phyloP scores from a whole-genome alignment of 2,329 filamentous ascomycete genomes.

The Parascedosporium putredinis region DNA sequence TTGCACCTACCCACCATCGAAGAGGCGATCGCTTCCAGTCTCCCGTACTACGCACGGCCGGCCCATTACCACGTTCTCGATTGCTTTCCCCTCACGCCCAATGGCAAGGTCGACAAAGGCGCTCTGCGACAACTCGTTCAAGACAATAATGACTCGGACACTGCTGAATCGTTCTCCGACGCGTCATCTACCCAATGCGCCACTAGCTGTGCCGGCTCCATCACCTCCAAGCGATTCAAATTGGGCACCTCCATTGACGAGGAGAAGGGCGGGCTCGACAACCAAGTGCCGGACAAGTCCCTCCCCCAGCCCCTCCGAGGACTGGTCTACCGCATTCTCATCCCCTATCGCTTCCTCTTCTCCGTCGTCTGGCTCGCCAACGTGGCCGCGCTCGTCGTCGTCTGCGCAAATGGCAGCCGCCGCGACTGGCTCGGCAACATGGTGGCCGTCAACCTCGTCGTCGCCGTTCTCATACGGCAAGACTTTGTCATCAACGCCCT shows the following conservation, averaged over 20 bases:
- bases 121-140: conserved; percentile 25
- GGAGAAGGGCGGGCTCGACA: conserved; percentile 20
- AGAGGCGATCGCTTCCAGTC: conserved; percentile 27
- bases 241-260: conserved; percentile 10
- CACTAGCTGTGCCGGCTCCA: too few relatives aligned
- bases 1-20: conserved; percentile 27
- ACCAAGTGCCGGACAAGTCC: conserved; percentile 29
- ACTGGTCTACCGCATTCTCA: conserved; percentile 34
- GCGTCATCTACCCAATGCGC: neutral
- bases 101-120: conserved; percentile 47
- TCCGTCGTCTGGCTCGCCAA: conserved; percentile 41
- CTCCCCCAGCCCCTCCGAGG: conserved; percentile 27
- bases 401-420: conserved; percentile 24
- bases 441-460: conserved; percentile 36
- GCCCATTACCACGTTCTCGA: conserved; percentile 30
- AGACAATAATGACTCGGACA: conserved; percentile 19
- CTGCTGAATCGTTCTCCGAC: neutral
- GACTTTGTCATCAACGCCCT: conserved; percentile 41
- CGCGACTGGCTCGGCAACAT: conserved; percentile 29
- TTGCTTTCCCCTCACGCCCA: conserved; percentile 37
- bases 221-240: neutral
- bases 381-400: conserved; percentile 32
- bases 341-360: conserved; percentile 47
- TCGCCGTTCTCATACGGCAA: conserved; percentile 41
- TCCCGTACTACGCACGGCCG: conserved; percentile 47